phyloP scores from a whole-genome alignment of 371 early-diverging fungal genomes.

The Fennellomyces sp. region DNA sequence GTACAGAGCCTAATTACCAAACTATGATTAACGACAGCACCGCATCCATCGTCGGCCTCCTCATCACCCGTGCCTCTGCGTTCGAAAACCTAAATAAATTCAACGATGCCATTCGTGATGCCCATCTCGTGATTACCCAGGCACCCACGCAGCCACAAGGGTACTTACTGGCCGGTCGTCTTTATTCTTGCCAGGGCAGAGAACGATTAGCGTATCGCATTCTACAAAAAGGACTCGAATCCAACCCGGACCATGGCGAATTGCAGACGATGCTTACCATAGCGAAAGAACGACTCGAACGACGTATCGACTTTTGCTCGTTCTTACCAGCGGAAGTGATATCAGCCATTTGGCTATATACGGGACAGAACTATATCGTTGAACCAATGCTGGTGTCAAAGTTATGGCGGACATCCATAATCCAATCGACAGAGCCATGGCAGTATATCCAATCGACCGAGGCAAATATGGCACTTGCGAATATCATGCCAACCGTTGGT shows the following conservation, averaged over 20 bases:
- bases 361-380: not conserved
- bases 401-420: not conserved
- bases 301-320: not conserved
- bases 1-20: not conserved
- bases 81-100: not conserved
- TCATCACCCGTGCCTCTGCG: not conserved
- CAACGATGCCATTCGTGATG: not conserved
- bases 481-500: not conserved
- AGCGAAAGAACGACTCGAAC: not conserved
- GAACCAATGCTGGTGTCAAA: not conserved
- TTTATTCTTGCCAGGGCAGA: not conserved
- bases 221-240: not conserved
- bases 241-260: no score
- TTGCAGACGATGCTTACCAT: not conserved
- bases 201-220: not conserved
- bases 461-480: not conserved
- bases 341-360: not conserved
- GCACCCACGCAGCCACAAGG: not conserved
- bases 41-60: not conserved
- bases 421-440: not conserved
- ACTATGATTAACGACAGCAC: not conserved
- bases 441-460: not conserved
- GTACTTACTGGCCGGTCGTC: not conserved
- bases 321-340: not conserved
- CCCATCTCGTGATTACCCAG: not conserved